Evolutionary conservation across 1,139 yeast genomes (phyloP).

Genomic region (Yamadazyma trypodendri): DNA sequence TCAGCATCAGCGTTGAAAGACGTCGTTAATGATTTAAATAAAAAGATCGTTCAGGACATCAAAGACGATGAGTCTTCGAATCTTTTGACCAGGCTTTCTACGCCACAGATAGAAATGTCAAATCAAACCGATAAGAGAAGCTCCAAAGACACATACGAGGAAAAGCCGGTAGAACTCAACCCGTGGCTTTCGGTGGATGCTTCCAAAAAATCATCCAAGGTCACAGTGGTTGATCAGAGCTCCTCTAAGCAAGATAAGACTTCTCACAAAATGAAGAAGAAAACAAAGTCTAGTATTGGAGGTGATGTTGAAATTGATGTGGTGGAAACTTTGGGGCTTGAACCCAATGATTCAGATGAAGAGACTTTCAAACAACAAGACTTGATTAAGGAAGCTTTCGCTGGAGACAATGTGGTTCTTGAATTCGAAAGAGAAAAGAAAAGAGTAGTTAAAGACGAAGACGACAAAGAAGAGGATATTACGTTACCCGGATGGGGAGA

Average conservation of each 20-base stretch:
- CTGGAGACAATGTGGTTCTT: slow-evolving; percentile 88
- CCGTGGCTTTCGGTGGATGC: slow-evolving; percentile 67
- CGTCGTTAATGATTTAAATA: slow-evolving; percentile 42
- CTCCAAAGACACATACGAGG: slow-evolving; percentile 18
- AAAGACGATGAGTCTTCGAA: slow-evolving; percentile 55
- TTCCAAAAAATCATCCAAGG: slow-evolving; percentile 49
- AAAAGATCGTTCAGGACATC: slow-evolving; percentile 46
- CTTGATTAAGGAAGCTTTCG: slow-evolving; percentile 87
- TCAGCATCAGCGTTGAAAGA: slow-evolving; percentile 48
- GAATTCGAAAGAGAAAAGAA: slow-evolving; percentile 78
- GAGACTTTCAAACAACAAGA: slow-evolving; percentile 75
- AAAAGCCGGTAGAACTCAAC: slow-evolving; percentile 37
- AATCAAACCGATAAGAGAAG: too few species aligned
- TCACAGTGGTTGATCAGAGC: slow-evolving; percentile 54
- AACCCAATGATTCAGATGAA: slow-evolving; percentile 37
- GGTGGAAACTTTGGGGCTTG: slow-evolving; percentile 38
- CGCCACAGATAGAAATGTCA: too few species aligned
- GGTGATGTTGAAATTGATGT: slow-evolving; percentile 49
- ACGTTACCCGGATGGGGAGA: slow-evolving; percentile 96
- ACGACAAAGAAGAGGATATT: slow-evolving; percentile 79
- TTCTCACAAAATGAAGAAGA: slow-evolving; percentile 51
- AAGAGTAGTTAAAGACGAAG: slow-evolving; percentile 71
- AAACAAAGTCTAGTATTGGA: slow-evolving; percentile 29
- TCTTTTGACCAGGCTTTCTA: slow-evolving; percentile 37
- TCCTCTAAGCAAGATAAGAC: slow-evolving; percentile 57